Conservation (phyloP, 305 asterid species). For the Fraxinus ornus region DNA sequence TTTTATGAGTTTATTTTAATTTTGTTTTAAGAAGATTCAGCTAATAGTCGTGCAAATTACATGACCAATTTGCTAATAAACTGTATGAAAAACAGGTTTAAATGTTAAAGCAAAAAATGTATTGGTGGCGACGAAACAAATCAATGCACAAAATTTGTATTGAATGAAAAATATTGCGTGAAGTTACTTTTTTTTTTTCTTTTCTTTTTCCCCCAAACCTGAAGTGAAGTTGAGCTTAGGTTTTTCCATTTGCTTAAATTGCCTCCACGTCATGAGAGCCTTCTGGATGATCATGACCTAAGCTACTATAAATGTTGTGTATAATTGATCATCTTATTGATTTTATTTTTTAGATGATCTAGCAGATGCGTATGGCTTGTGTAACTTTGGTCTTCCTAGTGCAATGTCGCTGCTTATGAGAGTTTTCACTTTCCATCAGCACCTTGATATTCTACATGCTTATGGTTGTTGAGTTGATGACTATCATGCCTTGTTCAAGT, state of each 20-base stretch:
- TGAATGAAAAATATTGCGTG: not conserved
- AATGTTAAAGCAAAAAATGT: not conserved
- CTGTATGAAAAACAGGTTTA: not conserved
- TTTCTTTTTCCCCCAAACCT: not conserved
- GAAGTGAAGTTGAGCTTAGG: not conserved
- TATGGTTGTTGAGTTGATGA: conserved; percentile 51
- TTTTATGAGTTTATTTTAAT: not conserved
- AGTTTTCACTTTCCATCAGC: conserved; percentile 55
- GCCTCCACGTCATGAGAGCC: conserved; percentile 1
- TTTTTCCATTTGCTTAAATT: conserved; percentile 17
- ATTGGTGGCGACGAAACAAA: not conserved
- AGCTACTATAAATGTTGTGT: conserved; percentile 24
- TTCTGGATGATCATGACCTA: conserved; percentile 23
- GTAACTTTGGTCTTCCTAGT: conserved; percentile 55
- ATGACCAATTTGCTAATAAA: not conserved
- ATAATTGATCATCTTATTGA: conserved; percentile 42
- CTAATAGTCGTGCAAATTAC: not conserved
- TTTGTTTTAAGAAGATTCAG: not conserved
- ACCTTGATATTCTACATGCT: conserved; percentile 51
- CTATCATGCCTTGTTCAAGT: conserved; percentile 28
- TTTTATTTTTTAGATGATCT: conserved; percentile 53
- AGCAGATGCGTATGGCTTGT: conserved; percentile 55
- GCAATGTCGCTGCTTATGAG: conserved; percentile 65
- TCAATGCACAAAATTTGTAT: not conserved
- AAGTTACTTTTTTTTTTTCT: not conserved